Evolutionary conservation across 2,329 filamentous ascomycete genomes (phyloP).

Genomic region (Stachybotrys echinatus): DNA sequence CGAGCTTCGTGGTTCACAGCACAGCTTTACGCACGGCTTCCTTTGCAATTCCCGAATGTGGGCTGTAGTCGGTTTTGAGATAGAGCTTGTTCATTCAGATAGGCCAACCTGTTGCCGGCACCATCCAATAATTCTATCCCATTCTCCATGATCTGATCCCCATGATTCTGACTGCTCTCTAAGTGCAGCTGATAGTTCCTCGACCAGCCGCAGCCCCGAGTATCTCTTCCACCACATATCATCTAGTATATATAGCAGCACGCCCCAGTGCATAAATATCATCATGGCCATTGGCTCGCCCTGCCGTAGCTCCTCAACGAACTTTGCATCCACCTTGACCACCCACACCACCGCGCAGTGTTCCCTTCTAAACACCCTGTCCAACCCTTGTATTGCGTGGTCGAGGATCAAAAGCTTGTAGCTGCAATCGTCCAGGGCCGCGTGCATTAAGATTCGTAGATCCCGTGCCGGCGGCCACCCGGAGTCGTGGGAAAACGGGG

Average conservation of each 20-base stretch:
- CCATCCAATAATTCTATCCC: neutral
- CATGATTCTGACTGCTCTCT: neutral
- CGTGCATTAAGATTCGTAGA: neutral
- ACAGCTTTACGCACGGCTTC: no score
- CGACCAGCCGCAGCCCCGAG: neutral
- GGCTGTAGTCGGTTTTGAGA: no score
- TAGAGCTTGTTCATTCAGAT: no score
- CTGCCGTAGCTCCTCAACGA: neutral
- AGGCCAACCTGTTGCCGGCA: neutral
- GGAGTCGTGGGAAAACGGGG: neutral
- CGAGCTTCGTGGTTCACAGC: no score
- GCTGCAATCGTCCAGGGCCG: neutral
- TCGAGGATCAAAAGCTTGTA: neutral
- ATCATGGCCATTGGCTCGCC: neutral
- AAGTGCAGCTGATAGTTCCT: neutral
- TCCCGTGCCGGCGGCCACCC: neutral
- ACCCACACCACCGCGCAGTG: neutral
- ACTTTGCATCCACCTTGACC: neutral
- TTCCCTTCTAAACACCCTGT: neutral
- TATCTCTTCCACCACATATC: neutral
- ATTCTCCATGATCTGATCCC: no score
- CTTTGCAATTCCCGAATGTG: no score
- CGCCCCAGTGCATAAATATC: neutral
- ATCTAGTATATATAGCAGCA: neutral
- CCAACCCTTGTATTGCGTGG: neutral